Evolutionary conservation across 768 basidiomycete genomes (phyloP).

Genomic region (Calvatia gigantea): DNA sequence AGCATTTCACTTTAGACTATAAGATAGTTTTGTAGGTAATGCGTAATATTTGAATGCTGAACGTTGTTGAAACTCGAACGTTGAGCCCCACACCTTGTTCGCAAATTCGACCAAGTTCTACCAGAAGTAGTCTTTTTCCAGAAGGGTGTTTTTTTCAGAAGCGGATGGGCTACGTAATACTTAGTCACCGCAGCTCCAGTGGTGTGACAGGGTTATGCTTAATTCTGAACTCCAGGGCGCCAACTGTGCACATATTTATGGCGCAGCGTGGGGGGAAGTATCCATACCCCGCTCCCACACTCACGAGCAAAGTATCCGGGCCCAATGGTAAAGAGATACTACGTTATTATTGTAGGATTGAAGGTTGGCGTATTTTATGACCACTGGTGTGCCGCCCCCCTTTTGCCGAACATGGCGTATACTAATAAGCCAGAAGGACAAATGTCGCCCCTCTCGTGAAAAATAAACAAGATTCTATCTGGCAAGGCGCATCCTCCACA

Average conservation of each 20-base stretch:
- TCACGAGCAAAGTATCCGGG: background rate
- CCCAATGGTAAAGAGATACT: slow-evolving; percentile 9
- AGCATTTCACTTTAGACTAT: slow-evolving; percentile 3
- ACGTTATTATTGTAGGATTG: slow-evolving; percentile 1
- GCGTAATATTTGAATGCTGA: background rate
- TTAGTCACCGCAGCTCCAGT: background rate
- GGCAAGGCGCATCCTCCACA: slow-evolving; percentile 39
- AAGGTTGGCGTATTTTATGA: slow-evolving; percentile 6
- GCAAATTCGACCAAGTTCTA: background rate
- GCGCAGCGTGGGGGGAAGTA: background rate
- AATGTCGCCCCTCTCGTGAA: slow-evolving; percentile 40
- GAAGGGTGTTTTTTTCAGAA: background rate
- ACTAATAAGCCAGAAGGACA: slow-evolving; percentile 30
- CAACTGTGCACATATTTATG: slow-evolving; percentile 2
- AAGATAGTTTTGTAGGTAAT: slow-evolving; percentile 10
- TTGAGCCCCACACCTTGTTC: background rate
- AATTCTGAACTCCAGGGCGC: slow-evolving; percentile 1
- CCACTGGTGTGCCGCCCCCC: background rate
- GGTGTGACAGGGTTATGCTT: slow-evolving; percentile 6
- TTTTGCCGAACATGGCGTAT: background rate
- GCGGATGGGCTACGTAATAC: background rate
- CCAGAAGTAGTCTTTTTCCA: background rate
- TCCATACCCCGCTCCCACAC: slow-evolving; percentile 5
- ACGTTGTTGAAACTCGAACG: too few species aligned
- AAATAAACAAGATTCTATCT: slow-evolving; percentile 36